These are phyloP conservation scores for Lycium barbarum DNA, from an alignment of 257 asterid species.

Conservation along the genomic window DNA sequence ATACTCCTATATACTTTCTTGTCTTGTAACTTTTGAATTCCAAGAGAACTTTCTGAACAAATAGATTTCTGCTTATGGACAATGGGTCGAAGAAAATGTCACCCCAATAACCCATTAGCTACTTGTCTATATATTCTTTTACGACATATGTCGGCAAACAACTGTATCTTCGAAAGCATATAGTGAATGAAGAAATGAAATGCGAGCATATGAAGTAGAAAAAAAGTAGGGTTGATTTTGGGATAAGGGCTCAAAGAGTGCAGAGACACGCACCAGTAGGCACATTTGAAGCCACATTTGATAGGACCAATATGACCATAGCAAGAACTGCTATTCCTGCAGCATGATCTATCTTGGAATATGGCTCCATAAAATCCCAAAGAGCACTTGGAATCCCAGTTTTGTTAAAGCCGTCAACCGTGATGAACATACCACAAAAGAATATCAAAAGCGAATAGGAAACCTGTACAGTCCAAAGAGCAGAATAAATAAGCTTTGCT, in stretches of 20 bases:
- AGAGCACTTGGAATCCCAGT: conserved; percentile 86
- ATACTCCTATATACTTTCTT: background rate
- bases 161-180: background rate
- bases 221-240: background rate
- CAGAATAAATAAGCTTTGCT: background rate
- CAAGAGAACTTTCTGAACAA: background rate
- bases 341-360: conserved; percentile 63
- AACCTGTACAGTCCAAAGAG: conserved; percentile 56
- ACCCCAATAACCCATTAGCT: background rate
- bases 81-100: background rate
- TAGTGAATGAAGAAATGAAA: background rate
- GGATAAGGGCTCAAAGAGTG: background rate
- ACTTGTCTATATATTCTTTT: background rate
- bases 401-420: conserved; percentile 78
- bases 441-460: conserved; percentile 91
- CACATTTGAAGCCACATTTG: conserved; percentile 91
- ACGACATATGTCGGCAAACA: background rate
- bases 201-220: background rate
- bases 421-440: conserved; percentile 94
- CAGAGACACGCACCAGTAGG: conserved; percentile 65
- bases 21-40: background rate
- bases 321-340: conserved; percentile 74
- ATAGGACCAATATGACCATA: conserved; percentile 70
- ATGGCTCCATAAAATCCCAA: conserved; percentile 93
- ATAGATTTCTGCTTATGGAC: background rate